phyloP scores from a whole-genome alignment of 1,139 yeast species.

The Candida albicans region DNA sequence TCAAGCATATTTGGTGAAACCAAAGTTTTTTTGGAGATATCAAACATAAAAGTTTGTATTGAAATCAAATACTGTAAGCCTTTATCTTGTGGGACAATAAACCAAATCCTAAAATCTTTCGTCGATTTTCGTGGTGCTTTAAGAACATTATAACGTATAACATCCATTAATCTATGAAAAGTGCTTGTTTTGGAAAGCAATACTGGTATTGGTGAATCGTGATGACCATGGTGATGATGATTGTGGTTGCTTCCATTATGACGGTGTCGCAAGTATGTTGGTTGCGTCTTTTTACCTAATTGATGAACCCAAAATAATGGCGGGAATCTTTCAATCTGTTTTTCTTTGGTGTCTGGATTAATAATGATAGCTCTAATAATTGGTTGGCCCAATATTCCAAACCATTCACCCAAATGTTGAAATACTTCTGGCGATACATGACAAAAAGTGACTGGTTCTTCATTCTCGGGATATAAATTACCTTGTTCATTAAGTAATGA shows the following conservation, averaged over 20 bases:
- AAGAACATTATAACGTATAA: slow-evolving; percentile 22
- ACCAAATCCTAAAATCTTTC: slow-evolving; percentile 38
- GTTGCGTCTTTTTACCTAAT: slow-evolving; percentile 29
- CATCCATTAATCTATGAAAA: slow-evolving; percentile 33
- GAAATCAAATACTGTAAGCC: slow-evolving; percentile 27
- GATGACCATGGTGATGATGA: slow-evolving; percentile 14
- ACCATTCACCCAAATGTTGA: slow-evolving; percentile 49
- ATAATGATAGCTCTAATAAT: slow-evolving; percentile 46
- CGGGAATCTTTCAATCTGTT: slow-evolving; percentile 54
- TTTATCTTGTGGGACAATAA: slow-evolving; percentile 27
- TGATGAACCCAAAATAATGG: slow-evolving; percentile 54
- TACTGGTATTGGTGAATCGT: slow-evolving; percentile 17
- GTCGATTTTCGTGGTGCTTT: slow-evolving; percentile 19
- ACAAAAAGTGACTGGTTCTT: slow-evolving; percentile 26
- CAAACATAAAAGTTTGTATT: slow-evolving; percentile 29
- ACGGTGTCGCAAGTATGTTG: slow-evolving; percentile 14
- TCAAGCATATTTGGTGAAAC: slow-evolving; percentile 27
- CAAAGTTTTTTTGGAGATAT: slow-evolving; percentile 30
- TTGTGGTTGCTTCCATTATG: slow-evolving; percentile 8
- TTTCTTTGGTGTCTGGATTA: slow-evolving; percentile 35
- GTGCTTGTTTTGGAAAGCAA: slow-evolving; percentile 34
- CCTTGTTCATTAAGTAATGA: slow-evolving; percentile 34
- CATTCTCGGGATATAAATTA: slow-evolving; percentile 27
- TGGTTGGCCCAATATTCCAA: slow-evolving; percentile 49
- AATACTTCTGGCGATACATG: slow-evolving; percentile 45